Conservation (phyloP, 371 early-diverging fungal species). For the Apophysomyces variabilis region DNA sequence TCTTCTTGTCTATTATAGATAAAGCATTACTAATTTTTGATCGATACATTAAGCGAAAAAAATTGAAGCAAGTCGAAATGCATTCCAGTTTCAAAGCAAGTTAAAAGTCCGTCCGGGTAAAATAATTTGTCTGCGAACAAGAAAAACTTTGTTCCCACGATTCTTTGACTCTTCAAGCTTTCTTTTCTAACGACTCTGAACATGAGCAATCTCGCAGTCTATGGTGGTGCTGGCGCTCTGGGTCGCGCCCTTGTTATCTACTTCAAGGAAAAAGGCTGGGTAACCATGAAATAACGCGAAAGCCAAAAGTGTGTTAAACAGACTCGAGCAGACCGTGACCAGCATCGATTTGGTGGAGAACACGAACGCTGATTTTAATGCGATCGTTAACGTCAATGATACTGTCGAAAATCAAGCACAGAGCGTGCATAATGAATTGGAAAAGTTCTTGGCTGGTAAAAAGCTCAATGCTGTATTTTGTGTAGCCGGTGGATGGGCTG, state of each 20-base stretch:
- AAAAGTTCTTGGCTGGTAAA: constrained; percentile 33
- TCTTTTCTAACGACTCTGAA: not conserved
- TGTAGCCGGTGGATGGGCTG: constrained; percentile 97
- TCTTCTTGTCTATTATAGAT: too few species aligned
- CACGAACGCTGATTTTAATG: constrained; percentile 73
- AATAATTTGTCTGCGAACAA: too few species aligned
- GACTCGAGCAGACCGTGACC: constrained; percentile 64
- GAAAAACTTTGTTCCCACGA: not conserved
- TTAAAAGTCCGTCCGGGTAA: too few species aligned
- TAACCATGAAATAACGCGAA: constrained; percentile 31
- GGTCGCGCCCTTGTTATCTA: constrained; percentile 76
- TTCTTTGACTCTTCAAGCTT: not conserved
- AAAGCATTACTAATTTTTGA: too few species aligned
- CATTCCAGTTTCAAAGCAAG: too few species aligned
- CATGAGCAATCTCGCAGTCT: constrained; percentile 77
- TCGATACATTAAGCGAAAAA: too few species aligned
- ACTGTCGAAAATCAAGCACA: constrained; percentile 66
- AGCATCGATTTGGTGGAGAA: constrained; percentile 81
- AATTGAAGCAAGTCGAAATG: too few species aligned
- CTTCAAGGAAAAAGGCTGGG: constrained; percentile 79
- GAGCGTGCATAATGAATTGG: constrained; percentile 47
- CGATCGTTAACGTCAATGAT: constrained; percentile 54
- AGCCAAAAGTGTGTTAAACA: not conserved
- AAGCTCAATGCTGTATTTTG: constrained; percentile 87
- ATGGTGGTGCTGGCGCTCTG: constrained; percentile 92